A percentile compares a stretch with the other conserved stretches of the same genome.
Evolutionary conservation across 2,329 filamentous ascomycete genomes (phyloP).

Genomic region (Lecanicillium sp.): DNA sequence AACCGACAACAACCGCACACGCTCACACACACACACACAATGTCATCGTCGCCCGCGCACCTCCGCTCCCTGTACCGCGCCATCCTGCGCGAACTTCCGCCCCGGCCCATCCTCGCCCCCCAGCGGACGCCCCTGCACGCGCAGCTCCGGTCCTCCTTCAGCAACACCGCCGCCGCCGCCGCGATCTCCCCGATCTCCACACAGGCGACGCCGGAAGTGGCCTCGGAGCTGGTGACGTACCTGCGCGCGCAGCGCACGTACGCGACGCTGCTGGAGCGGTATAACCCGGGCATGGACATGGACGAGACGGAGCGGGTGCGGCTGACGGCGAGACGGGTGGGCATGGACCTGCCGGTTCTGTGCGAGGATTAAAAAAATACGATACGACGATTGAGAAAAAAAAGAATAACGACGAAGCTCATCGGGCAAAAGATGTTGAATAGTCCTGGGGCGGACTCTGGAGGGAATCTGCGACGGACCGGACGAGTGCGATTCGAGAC

Average conservation of each 20-base stretch:
- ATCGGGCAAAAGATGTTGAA: too few species aligned
- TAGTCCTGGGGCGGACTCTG: too few species aligned
- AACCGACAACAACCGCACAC: not conserved
- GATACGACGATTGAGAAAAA: constrained; percentile 2
- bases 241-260: constrained; percentile 82
- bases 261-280: constrained; percentile 73
- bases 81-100: constrained; percentile 82
- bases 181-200: constrained; percentile 23
- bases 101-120: constrained; percentile 50
- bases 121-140: constrained; percentile 63
- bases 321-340: constrained; percentile 78
- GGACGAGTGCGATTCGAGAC: too few species aligned
- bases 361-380: constrained; percentile 23
- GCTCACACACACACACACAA: constrained; percentile 15
- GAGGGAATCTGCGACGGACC: too few species aligned
- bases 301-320: constrained; percentile 77
- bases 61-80: constrained; percentile 79
- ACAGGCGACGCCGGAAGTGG: constrained; percentile 32
- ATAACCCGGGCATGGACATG: constrained; percentile 90
- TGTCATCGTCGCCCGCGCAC: constrained; percentile 37
- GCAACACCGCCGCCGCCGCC: constrained; percentile 24
- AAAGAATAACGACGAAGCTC: not conserved
- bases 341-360: constrained; percentile 78
- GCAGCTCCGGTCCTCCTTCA: constrained; percentile 61
- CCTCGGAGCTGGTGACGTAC: constrained; percentile 76